Base-by-base conservation (phyloP, 2,329 filamentous ascomycete genomes). In the Trichoderma afroharzianum region DNA sequence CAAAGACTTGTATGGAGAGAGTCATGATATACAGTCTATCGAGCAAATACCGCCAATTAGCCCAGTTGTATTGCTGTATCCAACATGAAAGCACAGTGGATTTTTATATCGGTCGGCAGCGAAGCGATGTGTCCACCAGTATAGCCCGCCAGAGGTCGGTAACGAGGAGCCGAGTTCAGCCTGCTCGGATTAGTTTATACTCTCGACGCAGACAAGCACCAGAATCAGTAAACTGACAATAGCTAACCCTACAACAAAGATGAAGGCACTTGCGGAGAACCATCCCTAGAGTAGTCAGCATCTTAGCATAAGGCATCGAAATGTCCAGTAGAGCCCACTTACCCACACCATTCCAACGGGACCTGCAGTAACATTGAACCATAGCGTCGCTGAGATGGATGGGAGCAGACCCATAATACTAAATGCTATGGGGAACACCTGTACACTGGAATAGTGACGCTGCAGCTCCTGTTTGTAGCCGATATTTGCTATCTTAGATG, bases 121-220 rank as follows among this genome's bases (percentile, higher is more conserved):
- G 24, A 67, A 67, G 18, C 58, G 30, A 43, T 67, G 63, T 28
- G 63, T 67, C 63, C 63, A 67, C 63, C 63, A 67, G 63, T 67
- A 67, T 15, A 67, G 26, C 2, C 63, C 63, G 12, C 63, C 63
- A 7, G 63, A 67, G 14, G 63, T 67, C 18, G 63, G 63, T 12
- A 67, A 18, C 24, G 63, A 67, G 7, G 63, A 67, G 18, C 63
- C 63, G 12, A 67, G 63, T 6, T 67, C 63, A 21, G 63, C 63
- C 63, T 67, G 39, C 39, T 43, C 1, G 39, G 7, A n/a, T 43
- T 18, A 43, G 39, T 43, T 43, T n/a, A n/a, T 43, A 1, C 39
- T 1, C 0, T 43, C 1, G 39, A 1, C 39, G 15, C 15, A 43
- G 15, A n/a, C 15, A n/a, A n/a, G 39, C 39, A 43, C n/a, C 39